These are phyloP conservation scores for Carex myosuroides DNA, from an alignment of 176 grass and related monocot species.

Conservation along the genomic window DNA sequence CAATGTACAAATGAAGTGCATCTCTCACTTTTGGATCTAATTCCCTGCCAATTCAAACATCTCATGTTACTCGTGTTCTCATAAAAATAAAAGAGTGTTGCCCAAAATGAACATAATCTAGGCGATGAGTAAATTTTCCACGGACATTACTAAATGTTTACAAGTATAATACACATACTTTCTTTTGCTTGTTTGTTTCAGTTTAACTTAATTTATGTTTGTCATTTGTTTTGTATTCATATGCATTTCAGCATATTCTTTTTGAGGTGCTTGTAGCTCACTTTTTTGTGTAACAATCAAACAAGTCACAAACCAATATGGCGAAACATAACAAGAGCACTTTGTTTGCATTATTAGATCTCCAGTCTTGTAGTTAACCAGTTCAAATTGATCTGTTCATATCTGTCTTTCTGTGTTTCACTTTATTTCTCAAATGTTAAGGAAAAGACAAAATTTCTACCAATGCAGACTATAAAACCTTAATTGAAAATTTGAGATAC, in stretches of 20 bases:
- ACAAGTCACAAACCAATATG: background rate
- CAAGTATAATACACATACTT: background rate
- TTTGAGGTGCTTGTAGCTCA: background rate
- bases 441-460: background rate
- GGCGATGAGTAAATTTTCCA: background rate
- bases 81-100: background rate
- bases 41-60: constrained; percentile 51
- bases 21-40: constrained; percentile 86
- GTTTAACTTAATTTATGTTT: background rate
- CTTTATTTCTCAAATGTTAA: background rate
- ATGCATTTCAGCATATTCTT: background rate
- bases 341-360: background rate
- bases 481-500: background rate
- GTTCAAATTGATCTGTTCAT: background rate
- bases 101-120: background rate
- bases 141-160: background rate
- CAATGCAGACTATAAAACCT: background rate
- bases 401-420: background rate
- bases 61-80: background rate
- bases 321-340: background rate
- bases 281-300: background rate
- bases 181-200: background rate
- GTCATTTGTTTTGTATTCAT: background rate
- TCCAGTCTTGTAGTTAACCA: background rate
- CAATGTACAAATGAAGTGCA: constrained; percentile 78